Percentiles rank a stretch among this genome's conserved stretches.
Evolutionary conservation across 139 green algal genomes (phyloP).

Genomic region (Limnomonas spitsbergensis): DNA sequence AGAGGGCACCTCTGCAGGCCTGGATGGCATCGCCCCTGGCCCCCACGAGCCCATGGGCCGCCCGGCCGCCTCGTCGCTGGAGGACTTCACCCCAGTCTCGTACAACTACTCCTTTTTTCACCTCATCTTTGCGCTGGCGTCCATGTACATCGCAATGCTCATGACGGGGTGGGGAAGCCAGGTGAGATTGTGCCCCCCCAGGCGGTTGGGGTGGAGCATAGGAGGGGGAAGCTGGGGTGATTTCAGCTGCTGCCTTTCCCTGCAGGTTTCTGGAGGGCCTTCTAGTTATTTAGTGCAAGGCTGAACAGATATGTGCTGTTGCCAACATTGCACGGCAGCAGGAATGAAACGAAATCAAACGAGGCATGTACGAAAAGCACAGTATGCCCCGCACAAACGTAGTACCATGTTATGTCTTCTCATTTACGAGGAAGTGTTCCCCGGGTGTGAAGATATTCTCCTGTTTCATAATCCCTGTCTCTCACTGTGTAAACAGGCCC

Average conservation of each 20-base stretch:
- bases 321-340: not conserved
- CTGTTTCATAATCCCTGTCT: too few relatives aligned
- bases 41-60: too few relatives aligned
- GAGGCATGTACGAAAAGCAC: too few relatives aligned
- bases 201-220: not conserved
- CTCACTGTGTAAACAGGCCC: not conserved
- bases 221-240: not conserved
- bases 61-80: not conserved
- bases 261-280: not conserved
- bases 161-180: slow-evolving; percentile 91
- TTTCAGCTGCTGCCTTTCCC: not conserved
- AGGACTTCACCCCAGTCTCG: slow-evolving; percentile 56
- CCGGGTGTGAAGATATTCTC: too few relatives aligned
- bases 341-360: too few relatives aligned
- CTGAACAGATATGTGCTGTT: not conserved
- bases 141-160: slow-evolving; percentile 97
- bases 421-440: too few relatives aligned
- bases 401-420: too few relatives aligned
- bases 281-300: not conserved
- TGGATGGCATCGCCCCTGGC: slow-evolving; percentile 56
- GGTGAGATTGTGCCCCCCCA: not conserved
- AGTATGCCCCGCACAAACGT: too few relatives aligned
- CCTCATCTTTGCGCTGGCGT: slow-evolving; percentile 96
- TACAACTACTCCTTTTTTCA: slow-evolving; percentile 97
- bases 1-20: slow-evolving; percentile 60